Percentiles rank a stretch among this genome's conserved stretches.
Conservation (phyloP, 331 rosid genomes). For the Malus hybrid region DNA sequence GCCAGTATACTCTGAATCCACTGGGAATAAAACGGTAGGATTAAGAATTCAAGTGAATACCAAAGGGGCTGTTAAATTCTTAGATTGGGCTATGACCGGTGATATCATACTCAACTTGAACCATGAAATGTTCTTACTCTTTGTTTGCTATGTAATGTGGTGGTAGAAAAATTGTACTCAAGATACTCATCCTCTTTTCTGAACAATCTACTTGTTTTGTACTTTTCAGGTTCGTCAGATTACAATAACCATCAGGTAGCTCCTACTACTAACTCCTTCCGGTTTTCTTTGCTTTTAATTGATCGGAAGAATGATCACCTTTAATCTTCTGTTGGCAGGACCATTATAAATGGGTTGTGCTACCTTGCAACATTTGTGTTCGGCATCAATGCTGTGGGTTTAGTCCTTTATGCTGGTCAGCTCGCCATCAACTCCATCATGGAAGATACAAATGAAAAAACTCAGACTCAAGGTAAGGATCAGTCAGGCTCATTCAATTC, state of each 20-base stretch:
- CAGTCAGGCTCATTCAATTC: conserved; percentile 37
- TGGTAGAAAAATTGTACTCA: not conserved
- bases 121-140: not conserved
- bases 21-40: not conserved
- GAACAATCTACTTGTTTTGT: conserved; percentile 10
- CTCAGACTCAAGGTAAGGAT: conserved; percentile 32
- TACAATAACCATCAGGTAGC: conserved; percentile 78
- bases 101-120: not conserved
- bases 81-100: not conserved
- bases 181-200: not conserved
- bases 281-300: not conserved
- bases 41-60: not conserved
- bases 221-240: conserved; percentile 82
- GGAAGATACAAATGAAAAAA: conserved; percentile 38
- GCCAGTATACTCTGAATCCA: not conserved
- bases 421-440: conserved; percentile 56
- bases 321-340: conserved; percentile 44
- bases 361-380: conserved; percentile 94
- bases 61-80: not conserved
- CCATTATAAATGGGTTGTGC: conserved; percentile 77
- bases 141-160: not conserved
- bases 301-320: conserved; percentile 6
- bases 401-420: conserved; percentile 83
- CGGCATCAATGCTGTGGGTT: conserved; percentile 69
- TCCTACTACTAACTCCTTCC: conserved; percentile 10